Conservation (phyloP, 345 rosid genomes). For the Aquilaria yunnanensis region DNA sequence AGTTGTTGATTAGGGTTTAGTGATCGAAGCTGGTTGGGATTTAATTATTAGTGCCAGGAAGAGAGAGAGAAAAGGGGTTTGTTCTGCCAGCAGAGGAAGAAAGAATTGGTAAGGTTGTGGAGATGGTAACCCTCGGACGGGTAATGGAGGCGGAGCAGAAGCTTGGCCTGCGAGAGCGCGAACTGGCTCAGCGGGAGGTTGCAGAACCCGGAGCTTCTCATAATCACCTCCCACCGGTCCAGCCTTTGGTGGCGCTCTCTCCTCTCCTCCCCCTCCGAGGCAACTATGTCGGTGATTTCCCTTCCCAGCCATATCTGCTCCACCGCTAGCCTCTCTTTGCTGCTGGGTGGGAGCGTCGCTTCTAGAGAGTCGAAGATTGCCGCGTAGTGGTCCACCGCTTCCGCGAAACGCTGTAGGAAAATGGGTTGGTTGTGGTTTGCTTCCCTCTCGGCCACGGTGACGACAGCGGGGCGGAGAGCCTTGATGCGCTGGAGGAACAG, state of each 20-base stretch:
- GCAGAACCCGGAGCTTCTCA: slow-evolving; percentile 57
- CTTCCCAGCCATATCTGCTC: slow-evolving; percentile 87
- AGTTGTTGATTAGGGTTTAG: no score
- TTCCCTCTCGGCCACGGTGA: slow-evolving; percentile 84
- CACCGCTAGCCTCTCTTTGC: slow-evolving; percentile 68
- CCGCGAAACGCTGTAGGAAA: slow-evolving; percentile 62
- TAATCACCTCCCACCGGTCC: slow-evolving; percentile 68
- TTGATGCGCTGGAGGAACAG: slow-evolving; percentile 57
- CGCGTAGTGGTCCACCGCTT: slow-evolving; percentile 76
- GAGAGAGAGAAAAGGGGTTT: slow-evolving; percentile 88
- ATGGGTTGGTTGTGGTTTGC: slow-evolving; percentile 61
- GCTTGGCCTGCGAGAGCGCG: slow-evolving; percentile 88
- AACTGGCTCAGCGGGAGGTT: slow-evolving; percentile 74
- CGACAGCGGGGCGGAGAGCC: slow-evolving; percentile 61
- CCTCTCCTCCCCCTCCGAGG: slow-evolving; percentile 51
- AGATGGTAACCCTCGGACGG: slow-evolving; percentile 90
- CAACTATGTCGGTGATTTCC: slow-evolving; percentile 74
- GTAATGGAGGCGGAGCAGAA: slow-evolving; percentile 84
- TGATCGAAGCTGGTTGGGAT: no score
- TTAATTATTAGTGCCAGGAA: slow-evolving; percentile 56
- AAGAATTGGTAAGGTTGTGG: slow-evolving; percentile 48
- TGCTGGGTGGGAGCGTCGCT: slow-evolving; percentile 87
- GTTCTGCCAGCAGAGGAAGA: slow-evolving; percentile 81
- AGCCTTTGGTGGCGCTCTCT: slow-evolving; percentile 56
- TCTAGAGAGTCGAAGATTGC: slow-evolving; percentile 83